Conservation (phyloP, 306 rosid species). For the Quercus berberidifolia region DNA sequence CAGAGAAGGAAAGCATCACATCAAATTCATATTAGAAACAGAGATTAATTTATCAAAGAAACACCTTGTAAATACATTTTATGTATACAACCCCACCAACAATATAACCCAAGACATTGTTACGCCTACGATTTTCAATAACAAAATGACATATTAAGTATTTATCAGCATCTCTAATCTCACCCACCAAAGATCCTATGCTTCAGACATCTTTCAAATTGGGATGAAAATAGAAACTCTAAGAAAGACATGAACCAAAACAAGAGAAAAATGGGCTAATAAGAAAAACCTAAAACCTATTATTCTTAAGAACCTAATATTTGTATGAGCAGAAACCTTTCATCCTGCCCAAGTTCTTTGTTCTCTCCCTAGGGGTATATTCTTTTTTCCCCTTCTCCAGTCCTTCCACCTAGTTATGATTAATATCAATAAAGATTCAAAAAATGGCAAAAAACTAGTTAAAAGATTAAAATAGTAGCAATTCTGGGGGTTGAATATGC, state of each 20-base stretch:
- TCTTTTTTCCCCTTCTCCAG: conserved; percentile 16
- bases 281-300: conserved; percentile 9
- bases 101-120: neutral
- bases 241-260: conserved; percentile 1
- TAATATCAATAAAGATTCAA: conserved; percentile 36
- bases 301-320: conserved; percentile 19
- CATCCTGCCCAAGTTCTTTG: conserved; percentile 32
- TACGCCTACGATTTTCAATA: neutral
- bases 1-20: neutral
- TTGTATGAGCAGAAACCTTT: conserved; percentile 35
- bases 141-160: neutral
- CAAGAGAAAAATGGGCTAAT: neutral
- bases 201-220: conserved; percentile 3
- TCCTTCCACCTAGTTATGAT: conserved; percentile 32
- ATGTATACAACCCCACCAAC: neutral
- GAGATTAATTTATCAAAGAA: neutral
- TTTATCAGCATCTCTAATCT: conserved; percentile 10
- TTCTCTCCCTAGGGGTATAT: conserved; percentile 11
- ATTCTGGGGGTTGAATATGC: neutral
- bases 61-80: neutral
- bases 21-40: neutral
- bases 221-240: conserved; percentile 6
- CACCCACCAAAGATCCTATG: neutral
- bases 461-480: conserved; percentile 18
- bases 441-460: conserved; percentile 30